Evolutionary conservation across 1,284 basidiomycete genomes (phyloP), one percentile per base, ranked within the genome.

Genomic region (Trichosporon sp.): DNA sequence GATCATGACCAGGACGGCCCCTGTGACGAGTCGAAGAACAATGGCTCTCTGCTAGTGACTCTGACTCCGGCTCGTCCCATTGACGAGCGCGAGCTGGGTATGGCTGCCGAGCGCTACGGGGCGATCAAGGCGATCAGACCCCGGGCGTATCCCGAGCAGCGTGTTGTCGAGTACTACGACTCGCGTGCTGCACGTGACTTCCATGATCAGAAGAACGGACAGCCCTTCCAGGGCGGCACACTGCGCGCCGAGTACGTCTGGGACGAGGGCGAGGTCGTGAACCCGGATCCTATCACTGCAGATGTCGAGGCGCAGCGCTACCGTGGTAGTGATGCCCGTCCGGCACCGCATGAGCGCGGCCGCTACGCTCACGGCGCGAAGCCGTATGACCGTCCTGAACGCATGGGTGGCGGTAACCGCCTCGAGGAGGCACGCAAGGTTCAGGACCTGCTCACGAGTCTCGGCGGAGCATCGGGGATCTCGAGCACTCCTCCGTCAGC

Each of bases 171-270:
- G 80, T 95, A 89, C 79, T 97, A 91, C 79, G 94, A 97, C 80
- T 92, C 88, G 59, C 86, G 94, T 79, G 93, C 91, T 74, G 91
- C 90, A 72, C 90, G 89, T 43, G 89, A 91, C 76, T 92, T 96
- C 0, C 90, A 90, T 76, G 92, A 97, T 76, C 87, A 89, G 38
- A 86, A 98, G 78, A 87, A 91, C 65, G 90, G 91, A 69, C 89
- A 91, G 81, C 86, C 88, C 1, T 87, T 95, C 71, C 90, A 92
- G 79, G 94, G 94, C 76, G 94, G 96, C 16, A 88, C 91, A 0
- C 91, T 98, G 88, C 91, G 94, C 65, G 89, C 98, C 66, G 87
- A 89, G 1, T 94, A 92, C 77, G 91, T 92, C n/a, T 97, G 94
- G 91, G 94, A 98, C 75, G 85, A 85, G 46, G 86, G 85, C 40